Percentiles rank a stretch among this genome's conserved stretches.
Conservation (phyloP, 305 asterid genomes). For the Fraxinus nigra region DNA sequence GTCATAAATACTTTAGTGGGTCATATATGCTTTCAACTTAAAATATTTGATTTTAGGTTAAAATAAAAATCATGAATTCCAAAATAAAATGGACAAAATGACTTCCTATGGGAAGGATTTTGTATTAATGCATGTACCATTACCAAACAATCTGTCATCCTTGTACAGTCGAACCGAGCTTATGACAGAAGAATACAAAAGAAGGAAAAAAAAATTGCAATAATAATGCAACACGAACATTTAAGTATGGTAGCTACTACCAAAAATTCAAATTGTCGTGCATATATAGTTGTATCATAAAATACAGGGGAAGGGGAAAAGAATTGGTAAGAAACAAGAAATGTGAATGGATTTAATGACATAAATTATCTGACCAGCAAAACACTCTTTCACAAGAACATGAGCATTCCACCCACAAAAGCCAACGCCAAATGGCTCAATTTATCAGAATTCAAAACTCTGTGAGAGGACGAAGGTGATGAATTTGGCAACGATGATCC, state of each 20-base stretch:
- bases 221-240: not conserved
- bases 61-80: not conserved
- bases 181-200: not conserved
- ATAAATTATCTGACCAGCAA: not conserved
- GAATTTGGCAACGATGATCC: slow-evolving; percentile 26
- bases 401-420: slow-evolving; percentile 29
- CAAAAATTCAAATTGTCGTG: not conserved
- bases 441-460: slow-evolving; percentile 27
- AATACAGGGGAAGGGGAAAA: slow-evolving; percentile 2
- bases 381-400: slow-evolving; percentile 2
- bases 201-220: not conserved
- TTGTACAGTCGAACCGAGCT: not conserved
- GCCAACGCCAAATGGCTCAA: slow-evolving; percentile 34
- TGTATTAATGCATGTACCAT: not conserved
- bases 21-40: not conserved
- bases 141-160: not conserved
- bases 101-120: not conserved
- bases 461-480: slow-evolving; percentile 38
- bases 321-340: not conserved
- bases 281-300: not conserved
- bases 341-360: not conserved
- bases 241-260: not conserved
- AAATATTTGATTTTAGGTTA: not conserved
- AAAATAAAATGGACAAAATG: not conserved
- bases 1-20: not conserved